Conservation (phyloP, 2,329 filamentous ascomycete genomes). For the Pyrenophora seminiperda region DNA sequence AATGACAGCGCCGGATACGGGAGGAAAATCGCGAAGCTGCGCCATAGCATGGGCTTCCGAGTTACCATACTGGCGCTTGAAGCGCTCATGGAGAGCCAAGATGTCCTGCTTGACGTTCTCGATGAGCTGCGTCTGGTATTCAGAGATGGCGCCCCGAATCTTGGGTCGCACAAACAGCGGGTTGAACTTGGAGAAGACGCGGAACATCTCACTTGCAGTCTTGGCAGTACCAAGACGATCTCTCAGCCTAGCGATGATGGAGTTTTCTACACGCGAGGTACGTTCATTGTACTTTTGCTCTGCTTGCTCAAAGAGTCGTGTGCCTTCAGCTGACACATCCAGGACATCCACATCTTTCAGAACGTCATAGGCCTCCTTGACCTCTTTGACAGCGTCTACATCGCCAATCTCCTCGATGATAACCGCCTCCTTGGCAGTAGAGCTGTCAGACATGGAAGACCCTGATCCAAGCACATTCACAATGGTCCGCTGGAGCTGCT, state of each 20-base stretch:
- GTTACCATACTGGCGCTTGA: constrained; percentile 98
- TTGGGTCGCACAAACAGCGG: constrained; percentile 98
- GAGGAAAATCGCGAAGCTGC: constrained; percentile 91
- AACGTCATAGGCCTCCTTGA: constrained; percentile 90
- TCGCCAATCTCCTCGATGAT: constrained; percentile 95
- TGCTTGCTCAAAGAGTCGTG: constrained; percentile 87
- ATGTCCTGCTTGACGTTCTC: constrained; percentile 98
- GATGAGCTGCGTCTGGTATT: constrained; percentile 97
- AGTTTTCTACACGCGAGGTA: constrained; percentile 96
- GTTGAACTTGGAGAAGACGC: constrained; percentile 99
- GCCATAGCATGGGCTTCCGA: constrained; percentile 99
- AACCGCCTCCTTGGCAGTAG: constrained; percentile 55
- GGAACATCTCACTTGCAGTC: constrained; percentile 99
- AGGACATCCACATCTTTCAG: constrained; percentile 94
- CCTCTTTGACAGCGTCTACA: constrained; percentile 95
- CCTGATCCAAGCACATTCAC: constrained; percentile 87
- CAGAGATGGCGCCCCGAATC: constrained; percentile 94
- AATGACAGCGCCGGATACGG: constrained; percentile 95
- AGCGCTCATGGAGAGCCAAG: constrained; percentile 87
- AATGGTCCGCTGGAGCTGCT: constrained; percentile 95
- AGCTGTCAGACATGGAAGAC: constrained; percentile 50
- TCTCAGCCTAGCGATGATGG: constrained; percentile 91
- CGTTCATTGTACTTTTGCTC: constrained; percentile 97
- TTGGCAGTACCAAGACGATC: constrained; percentile 94
- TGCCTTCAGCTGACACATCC: constrained; percentile 88